A percentile compares a stretch with the other conserved stretches of the same genome.
phyloP scores from a whole-genome alignment of 2,329 filamentous ascomycete species.

The Hymenoscyphus infarciens region DNA sequence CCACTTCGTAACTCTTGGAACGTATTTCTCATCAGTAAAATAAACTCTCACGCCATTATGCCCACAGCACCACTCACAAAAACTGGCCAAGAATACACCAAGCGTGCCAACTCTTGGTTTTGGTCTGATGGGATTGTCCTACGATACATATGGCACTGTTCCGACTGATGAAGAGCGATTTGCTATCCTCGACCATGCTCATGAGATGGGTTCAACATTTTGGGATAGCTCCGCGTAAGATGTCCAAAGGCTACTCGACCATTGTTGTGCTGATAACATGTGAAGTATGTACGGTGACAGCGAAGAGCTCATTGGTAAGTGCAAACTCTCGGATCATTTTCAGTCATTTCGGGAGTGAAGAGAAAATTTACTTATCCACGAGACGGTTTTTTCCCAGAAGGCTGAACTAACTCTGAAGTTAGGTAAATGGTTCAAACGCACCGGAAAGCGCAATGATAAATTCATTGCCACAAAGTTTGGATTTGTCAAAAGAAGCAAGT shows the following conservation, averaged over 20 bases:
- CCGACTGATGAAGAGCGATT: conserved; percentile 37
- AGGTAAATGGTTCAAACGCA: conserved; percentile 44
- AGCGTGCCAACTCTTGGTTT: conserved; percentile 32
- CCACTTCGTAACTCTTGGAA: neutral
- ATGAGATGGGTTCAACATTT: conserved; percentile 37
- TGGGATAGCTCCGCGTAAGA: conserved; percentile 24
- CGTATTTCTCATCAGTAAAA: neutral
- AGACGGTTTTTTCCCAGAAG: too few relatives aligned
- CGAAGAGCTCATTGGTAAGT: neutral
- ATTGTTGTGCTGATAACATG: too few relatives aligned
- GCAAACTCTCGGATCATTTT: conserved; percentile 11
- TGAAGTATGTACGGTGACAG: conserved; percentile 11
- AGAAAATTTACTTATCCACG: too few relatives aligned
- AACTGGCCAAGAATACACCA: conserved; percentile 34
- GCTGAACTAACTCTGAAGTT: too few relatives aligned
- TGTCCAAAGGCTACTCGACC: too few relatives aligned
- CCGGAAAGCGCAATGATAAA: conserved; percentile 43
- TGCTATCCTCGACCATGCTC: conserved; percentile 38
- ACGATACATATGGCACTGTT: conserved; percentile 14
- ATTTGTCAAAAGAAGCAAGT: conserved; percentile 23
- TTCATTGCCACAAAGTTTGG: conserved; percentile 51
- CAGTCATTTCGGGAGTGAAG: conserved; percentile 41
- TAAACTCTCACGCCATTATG: conserved; percentile 12
- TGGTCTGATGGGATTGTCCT: conserved; percentile 33
- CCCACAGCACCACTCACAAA: neutral